phyloP scores from a whole-genome alignment of 176 grass and related monocot species.

The Avena atlantica region DNA sequence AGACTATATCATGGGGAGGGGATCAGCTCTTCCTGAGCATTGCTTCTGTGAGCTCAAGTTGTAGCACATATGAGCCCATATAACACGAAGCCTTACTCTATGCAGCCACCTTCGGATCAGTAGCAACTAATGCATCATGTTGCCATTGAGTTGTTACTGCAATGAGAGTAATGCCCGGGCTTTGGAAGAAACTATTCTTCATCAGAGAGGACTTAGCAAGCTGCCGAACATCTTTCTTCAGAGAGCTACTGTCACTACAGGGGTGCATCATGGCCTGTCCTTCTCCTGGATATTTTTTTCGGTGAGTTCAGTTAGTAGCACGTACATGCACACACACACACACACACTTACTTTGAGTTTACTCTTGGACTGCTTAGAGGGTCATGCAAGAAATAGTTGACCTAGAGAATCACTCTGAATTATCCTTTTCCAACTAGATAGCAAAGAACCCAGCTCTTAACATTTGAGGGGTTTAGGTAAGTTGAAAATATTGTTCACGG shows the following conservation, averaged over 20 bases:
- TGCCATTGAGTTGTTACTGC: background rate
- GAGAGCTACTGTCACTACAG: background rate
- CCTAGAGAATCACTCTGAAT: background rate
- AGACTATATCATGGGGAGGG: conserved; percentile 83
- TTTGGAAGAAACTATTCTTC: conserved; percentile 16
- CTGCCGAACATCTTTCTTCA: background rate
- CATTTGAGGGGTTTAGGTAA: conserved; percentile 24
- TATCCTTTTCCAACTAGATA: conserved; percentile 23
- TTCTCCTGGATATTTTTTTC: conserved; percentile 13
- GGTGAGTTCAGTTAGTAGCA: conserved; percentile 43
- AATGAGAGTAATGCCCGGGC: background rate
- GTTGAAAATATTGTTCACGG: background rate
- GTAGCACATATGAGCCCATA: conserved; percentile 35
- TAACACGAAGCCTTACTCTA: background rate
- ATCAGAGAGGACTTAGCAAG: conserved; percentile 1
- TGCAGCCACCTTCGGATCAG: background rate
- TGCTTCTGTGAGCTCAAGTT: conserved; percentile 92
- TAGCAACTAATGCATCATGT: background rate
- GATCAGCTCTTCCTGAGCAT: conserved; percentile 76
- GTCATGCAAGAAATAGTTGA: background rate
- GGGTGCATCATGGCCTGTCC: conserved; percentile 14
- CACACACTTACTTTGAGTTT: conserved; percentile 26
- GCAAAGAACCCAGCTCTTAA: conserved; percentile 3
- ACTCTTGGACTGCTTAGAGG: background rate
- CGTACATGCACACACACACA: conserved; percentile 1